A percentile compares a stretch with the other conserved stretches of the same genome.
Conservation (phyloP, 257 asterid species). For the Dorcoceras hygrometricum region DNA sequence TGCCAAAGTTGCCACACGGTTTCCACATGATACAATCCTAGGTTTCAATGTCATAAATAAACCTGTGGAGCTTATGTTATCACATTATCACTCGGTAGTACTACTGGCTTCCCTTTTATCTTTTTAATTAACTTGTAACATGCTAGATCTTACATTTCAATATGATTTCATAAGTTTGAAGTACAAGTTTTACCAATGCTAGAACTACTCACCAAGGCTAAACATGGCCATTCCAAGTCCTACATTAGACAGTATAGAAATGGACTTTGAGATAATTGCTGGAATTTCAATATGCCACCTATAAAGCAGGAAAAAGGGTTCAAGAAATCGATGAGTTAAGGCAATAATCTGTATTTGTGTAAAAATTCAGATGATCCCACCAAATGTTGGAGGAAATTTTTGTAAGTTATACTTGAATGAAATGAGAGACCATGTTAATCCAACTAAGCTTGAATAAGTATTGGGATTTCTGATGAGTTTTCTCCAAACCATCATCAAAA, state of each 20-base stretch:
- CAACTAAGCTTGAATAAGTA: slow-evolving; percentile 89
- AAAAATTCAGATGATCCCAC: not conserved
- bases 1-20: slow-evolving; percentile 73
- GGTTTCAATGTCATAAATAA: slow-evolving; percentile 99
- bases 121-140: not conserved
- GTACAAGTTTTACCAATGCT: too few relatives aligned
- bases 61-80: slow-evolving; percentile 40
- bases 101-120: too few relatives aligned
- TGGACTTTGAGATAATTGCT: slow-evolving; percentile 81
- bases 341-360: not conserved
- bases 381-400: not conserved
- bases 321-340: not conserved
- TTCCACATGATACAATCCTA: slow-evolving; percentile 97
- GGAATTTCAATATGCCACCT: slow-evolving; percentile 98
- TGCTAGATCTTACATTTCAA: not conserved
- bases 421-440: slow-evolving; percentile 80
- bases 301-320: not conserved
- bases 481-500: slow-evolving; percentile 96
- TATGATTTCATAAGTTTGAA: too few relatives aligned
- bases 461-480: slow-evolving; percentile 94
- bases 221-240: too few relatives aligned
- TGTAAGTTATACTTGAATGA: slow-evolving; percentile 64
- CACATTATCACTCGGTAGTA: not conserved
- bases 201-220: too few relatives aligned
- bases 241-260: slow-evolving; percentile 85